phyloP scores from a whole-genome alignment of 2,329 filamentous ascomycete genomes.

The Clonostachys solani region DNA sequence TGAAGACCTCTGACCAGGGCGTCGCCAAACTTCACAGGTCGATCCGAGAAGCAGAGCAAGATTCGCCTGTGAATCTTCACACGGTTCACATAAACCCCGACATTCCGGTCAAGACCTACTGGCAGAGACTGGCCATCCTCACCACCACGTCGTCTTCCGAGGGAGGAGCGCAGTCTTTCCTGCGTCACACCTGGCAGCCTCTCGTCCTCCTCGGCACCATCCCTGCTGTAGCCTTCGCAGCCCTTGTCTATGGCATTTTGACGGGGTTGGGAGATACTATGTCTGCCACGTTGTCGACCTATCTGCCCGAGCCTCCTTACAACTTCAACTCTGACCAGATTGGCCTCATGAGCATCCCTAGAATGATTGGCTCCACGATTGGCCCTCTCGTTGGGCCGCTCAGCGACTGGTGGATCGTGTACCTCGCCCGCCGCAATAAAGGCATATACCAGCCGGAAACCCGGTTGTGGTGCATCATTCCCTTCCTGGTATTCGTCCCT shows the following conservation, averaged over 20 bases:
- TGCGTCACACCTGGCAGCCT: too few species aligned
- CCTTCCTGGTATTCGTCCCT: too few species aligned
- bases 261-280: too few species aligned
- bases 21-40: too few species aligned
- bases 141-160: too few species aligned
- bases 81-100: slow-evolving; percentile 7
- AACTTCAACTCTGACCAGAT: slow-evolving; percentile 28
- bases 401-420: slow-evolving; percentile 27
- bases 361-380: slow-evolving; percentile 30
- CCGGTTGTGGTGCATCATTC: slow-evolving; percentile 26
- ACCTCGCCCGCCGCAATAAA: slow-evolving; percentile 23
- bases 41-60: too few species aligned
- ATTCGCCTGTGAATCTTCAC: too few species aligned
- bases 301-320: slow-evolving; percentile 21
- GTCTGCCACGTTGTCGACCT: slow-evolving; percentile 13
- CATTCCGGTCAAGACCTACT: slow-evolving; percentile 34
- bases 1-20: too few species aligned
- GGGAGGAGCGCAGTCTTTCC: too few species aligned
- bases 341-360: slow-evolving; percentile 29
- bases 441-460: slow-evolving; percentile 39
- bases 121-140: slow-evolving; percentile 30
- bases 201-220: too few species aligned
- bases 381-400: slow-evolving; percentile 25
- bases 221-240: too few species aligned
- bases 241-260: too few species aligned